Conservation (phyloP, 371 early-diverging fungal species). For the Synchytrium microbalum region DNA sequence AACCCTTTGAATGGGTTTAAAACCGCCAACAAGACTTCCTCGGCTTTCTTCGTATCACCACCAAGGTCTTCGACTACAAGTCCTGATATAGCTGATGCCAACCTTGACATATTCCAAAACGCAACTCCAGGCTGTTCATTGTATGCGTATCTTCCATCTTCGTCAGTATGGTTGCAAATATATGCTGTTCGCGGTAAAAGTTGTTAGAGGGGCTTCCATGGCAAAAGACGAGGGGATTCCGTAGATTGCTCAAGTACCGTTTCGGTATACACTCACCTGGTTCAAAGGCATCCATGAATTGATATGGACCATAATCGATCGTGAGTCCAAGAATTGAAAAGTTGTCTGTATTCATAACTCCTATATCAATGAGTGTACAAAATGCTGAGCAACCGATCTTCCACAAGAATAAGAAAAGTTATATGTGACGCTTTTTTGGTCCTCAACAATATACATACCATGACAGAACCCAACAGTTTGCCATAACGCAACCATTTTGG, state of each 20-base stretch:
- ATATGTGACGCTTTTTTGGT: neutral
- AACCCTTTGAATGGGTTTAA: neutral
- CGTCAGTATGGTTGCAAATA: constrained; percentile 68
- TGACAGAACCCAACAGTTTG: constrained; percentile 81
- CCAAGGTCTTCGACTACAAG: constrained; percentile 44
- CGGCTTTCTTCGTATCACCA: neutral
- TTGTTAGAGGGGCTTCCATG: constrained; percentile 8
- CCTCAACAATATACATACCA: constrained; percentile 65
- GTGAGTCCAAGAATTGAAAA: constrained; percentile 49
- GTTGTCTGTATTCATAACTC: constrained; percentile 13
- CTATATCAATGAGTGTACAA: neutral
- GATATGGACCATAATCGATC: constrained; percentile 80
- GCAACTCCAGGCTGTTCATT: constrained; percentile 76
- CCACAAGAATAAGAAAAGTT: neutral
- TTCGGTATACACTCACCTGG: neutral
- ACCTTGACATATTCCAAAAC: constrained; percentile 68
- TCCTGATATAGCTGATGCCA: constrained; percentile 60
- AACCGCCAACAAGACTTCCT: constrained; percentile 3
- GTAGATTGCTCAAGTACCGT: neutral
- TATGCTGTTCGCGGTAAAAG: constrained; percentile 31
- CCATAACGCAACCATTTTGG: constrained; percentile 76
- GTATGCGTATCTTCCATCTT: constrained; percentile 61
- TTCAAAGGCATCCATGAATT: constrained; percentile 11
- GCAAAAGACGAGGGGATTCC: neutral
- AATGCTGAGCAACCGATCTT: constrained; percentile 40